These are phyloP conservation scores for Monilinia aucupariae DNA, from an alignment of 2,329 filamentous ascomycete species.

Conservation along the genomic window DNA sequence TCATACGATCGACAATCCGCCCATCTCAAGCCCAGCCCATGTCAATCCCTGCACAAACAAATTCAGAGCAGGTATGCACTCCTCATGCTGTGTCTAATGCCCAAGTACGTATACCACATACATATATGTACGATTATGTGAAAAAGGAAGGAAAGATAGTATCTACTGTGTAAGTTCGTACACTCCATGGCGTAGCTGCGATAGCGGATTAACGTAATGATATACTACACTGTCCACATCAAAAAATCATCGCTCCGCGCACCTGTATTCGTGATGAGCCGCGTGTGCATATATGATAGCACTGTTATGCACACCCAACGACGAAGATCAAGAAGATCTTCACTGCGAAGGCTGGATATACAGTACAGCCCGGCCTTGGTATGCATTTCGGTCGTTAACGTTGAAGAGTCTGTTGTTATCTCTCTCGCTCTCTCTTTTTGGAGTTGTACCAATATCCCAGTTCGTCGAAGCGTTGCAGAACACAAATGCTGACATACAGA, in stretches of 20 bases:
- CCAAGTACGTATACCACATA: not conserved
- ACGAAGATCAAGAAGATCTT: not conserved
- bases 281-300: not conserved
- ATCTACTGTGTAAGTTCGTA: not conserved
- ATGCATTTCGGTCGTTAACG: not conserved
- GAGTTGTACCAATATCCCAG: not conserved
- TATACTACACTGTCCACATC: not conserved
- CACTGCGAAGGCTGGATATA: not conserved
- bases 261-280: not conserved
- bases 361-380: not conserved
- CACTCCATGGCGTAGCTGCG: not conserved
- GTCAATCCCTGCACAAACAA: not conserved
- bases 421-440: not conserved
- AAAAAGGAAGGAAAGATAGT: not conserved
- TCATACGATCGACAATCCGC: conserved; percentile 3
- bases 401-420: not conserved
- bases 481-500: not conserved
- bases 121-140: not conserved
- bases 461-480: not conserved
- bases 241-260: not conserved
- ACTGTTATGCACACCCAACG: not conserved
- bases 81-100: not conserved
- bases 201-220: not conserved
- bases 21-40: not conserved
- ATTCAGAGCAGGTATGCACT: not conserved